phyloP scores from a whole-genome alignment of 352 stramenopile species.

The Blastocystis hominis region DNA sequence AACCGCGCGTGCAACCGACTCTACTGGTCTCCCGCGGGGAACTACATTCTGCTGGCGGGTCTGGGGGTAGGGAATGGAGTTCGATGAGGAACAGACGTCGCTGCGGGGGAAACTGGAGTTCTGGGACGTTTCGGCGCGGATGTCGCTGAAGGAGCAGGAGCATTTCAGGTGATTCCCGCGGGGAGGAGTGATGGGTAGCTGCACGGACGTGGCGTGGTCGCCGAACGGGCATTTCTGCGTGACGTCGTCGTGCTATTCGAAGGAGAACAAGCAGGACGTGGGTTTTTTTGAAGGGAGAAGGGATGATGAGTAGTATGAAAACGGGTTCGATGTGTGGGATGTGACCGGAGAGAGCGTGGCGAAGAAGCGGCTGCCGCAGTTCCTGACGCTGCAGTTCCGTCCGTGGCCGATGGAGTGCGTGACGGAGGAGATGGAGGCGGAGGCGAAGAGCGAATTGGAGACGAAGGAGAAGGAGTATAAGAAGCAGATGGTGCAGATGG shows the following conservation, averaged over 20 bases:
- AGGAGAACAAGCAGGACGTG: not conserved
- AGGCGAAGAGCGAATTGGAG: too few species aligned
- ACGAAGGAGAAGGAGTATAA: too few species aligned
- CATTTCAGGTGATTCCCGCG: not conserved
- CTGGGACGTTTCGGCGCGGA: not conserved
- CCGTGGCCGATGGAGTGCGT: not conserved
- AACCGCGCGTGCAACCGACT: slow-evolving; percentile 2
- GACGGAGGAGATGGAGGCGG: not conserved
- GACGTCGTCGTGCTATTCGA: not conserved
- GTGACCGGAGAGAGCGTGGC: not conserved
- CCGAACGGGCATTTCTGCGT: slow-evolving; percentile 20
- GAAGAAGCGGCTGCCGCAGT: not conserved
- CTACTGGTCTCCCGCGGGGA: slow-evolving; percentile 1
- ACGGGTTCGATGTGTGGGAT: slow-evolving; percentile 41
- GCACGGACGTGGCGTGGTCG: slow-evolving; percentile 8
- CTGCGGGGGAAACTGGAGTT: not conserved
- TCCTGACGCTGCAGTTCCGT: not conserved
- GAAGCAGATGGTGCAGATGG: not conserved
- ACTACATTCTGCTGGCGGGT: slow-evolving; percentile 1
- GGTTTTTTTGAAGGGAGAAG: not conserved
- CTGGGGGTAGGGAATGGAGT: not conserved
- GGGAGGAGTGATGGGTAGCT: not conserved
- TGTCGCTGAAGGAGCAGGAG: not conserved
- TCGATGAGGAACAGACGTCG: not conserved
- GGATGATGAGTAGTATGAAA: slow-evolving; percentile 8